These are phyloP conservation scores for Salix arbutifolia DNA, from an alignment of 345 rosid genomes.

Conservation along the genomic window DNA sequence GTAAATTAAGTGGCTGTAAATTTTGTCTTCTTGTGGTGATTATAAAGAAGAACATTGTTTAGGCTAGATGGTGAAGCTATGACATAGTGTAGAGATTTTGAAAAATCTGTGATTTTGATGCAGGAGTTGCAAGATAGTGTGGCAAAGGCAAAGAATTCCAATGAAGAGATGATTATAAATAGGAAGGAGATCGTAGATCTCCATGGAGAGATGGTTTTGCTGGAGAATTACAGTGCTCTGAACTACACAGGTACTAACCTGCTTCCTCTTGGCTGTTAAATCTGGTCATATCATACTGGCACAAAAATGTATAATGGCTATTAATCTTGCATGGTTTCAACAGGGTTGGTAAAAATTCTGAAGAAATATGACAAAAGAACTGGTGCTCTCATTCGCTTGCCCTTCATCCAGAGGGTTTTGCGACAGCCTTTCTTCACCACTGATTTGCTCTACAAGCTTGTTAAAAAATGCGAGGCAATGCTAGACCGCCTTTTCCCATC, in stretches of 20 bases:
- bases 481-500: conserved; percentile 64
- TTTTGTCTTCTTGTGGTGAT: neutral
- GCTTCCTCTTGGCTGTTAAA: neutral
- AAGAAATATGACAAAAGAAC: conserved; percentile 97
- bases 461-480: conserved; percentile 79
- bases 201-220: conserved; percentile 93
- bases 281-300: neutral
- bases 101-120: conserved; percentile 12
- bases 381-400: conserved; percentile 82
- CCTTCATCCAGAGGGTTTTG: conserved; percentile 84
- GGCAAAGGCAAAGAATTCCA: conserved; percentile 50
- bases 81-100: neutral
- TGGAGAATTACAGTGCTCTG: conserved; percentile 93
- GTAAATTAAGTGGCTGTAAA: neutral
- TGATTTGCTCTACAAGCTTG: conserved; percentile 72
- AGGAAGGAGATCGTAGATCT: conserved; percentile 83
- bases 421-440: conserved; percentile 94
- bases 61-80: neutral
- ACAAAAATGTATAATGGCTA: neutral
- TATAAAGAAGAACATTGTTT: neutral
- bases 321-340: neutral
- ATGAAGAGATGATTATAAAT: conserved; percentile 55
- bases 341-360: conserved; percentile 88
- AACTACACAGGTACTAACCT: conserved; percentile 70
- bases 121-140: conserved; percentile 78